These are phyloP conservation scores for Amniculicola lignicola DNA, from an alignment of 495 filamentous ascomycete genomes.

Conservation along the genomic window DNA sequence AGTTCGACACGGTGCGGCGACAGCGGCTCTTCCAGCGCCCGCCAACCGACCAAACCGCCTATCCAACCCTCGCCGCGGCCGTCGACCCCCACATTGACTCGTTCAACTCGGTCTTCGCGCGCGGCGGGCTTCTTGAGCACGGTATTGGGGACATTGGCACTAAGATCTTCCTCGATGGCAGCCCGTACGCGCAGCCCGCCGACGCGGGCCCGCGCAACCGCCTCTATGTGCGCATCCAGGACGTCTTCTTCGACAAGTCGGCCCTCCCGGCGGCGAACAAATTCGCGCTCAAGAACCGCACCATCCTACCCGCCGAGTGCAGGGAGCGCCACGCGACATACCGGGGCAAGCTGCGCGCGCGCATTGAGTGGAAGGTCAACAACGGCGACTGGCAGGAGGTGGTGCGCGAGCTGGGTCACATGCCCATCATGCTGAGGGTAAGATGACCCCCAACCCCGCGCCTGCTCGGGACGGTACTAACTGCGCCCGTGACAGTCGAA, in stretches of 20 bases:
- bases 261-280: conserved; percentile 75
- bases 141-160: conserved; percentile 85
- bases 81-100: conserved; percentile 88
- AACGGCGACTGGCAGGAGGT: conserved; percentile 76
- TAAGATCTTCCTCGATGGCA: conserved; percentile 80
- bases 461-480: conserved; percentile 19
- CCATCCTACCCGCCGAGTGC: conserved; percentile 89
- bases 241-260: conserved; percentile 75
- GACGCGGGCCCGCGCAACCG: conserved; percentile 55
- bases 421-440: conserved; percentile 91
- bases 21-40: conserved; percentile 85
- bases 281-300: conserved; percentile 66
- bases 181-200: conserved; percentile 50
- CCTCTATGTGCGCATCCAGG: conserved; percentile 68
- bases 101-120: conserved; percentile 88
- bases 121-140: conserved; percentile 65
- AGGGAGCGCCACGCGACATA: conserved; percentile 92
- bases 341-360: conserved; percentile 75
- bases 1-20: conserved; percentile 76
- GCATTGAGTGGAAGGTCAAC: conserved; percentile 80
- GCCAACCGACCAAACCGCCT: conserved; percentile 80
- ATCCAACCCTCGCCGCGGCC: conserved; percentile 77
- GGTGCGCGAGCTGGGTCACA: conserved; percentile 76
- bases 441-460: background rate
- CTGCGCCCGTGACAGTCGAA: conserved; percentile 58